Conservation (phyloP, 257 asterid species). For the Ajuga chamaepitys region DNA sequence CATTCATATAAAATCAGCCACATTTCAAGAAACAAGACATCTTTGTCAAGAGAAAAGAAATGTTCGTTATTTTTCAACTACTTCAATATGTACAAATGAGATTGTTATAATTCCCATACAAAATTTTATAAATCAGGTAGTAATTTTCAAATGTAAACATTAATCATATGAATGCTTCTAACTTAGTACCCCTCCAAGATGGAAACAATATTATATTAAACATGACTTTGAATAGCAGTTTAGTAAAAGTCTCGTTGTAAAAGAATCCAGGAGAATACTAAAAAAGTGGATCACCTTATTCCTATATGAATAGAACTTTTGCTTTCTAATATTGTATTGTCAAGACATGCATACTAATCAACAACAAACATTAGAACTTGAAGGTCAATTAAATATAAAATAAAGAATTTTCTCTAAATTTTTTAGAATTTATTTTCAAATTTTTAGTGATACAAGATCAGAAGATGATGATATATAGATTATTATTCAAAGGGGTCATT, state of each 20-base stretch:
- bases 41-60: too few species aligned
- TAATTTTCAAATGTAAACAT: not conserved
- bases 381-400: conserved; percentile 3
- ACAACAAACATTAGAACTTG: conserved; percentile 26
- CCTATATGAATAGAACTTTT: conserved; percentile 94
- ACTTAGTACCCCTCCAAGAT: not conserved
- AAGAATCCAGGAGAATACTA: conserved; percentile 7
- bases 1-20: too few species aligned
- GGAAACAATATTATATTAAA: not conserved
- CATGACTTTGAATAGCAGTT: not conserved
- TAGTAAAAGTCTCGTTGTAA: not conserved
- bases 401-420: too few species aligned
- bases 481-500: too few species aligned
- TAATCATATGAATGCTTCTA: not conserved
- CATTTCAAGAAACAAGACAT: too few species aligned
- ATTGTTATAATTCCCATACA: too few species aligned
- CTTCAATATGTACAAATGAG: too few species aligned
- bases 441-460: too few species aligned
- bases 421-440: too few species aligned
- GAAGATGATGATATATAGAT: too few species aligned
- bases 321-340: conserved; percentile 83
- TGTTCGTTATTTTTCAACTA: too few species aligned
- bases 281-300: conserved; percentile 56
- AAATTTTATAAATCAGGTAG: not conserved
- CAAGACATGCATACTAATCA: conserved; percentile 74